Evolutionary conservation across 1,284 basidiomycete species (phyloP).

Genomic region (Heterobasidion annosum): DNA sequence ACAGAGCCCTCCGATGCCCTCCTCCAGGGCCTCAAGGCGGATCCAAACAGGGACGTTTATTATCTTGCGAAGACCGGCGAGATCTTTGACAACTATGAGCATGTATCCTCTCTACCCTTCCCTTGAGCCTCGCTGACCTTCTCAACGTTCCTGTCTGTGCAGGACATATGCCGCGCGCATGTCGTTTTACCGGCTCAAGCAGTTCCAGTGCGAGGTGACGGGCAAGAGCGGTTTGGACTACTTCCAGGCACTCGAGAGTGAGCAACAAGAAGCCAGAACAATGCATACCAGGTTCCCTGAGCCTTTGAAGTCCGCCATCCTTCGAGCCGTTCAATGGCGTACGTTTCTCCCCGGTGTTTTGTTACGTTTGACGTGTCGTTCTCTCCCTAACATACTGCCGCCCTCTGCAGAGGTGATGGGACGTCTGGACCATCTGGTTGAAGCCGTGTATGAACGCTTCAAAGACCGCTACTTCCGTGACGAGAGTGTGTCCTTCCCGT

Average conservation of each 20-base stretch:
- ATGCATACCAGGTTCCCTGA: slow-evolving; percentile 90
- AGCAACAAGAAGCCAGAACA: slow-evolving; percentile 80
- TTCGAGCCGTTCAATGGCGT: slow-evolving; percentile 95
- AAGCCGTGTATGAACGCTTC: slow-evolving; percentile 91
- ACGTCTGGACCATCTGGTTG: slow-evolving; percentile 89
- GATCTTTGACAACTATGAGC: slow-evolving; percentile 94
- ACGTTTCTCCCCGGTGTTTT: slow-evolving; percentile 29
- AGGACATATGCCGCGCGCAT: slow-evolving; percentile 88
- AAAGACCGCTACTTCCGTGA: slow-evolving; percentile 89
- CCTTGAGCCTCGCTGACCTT: slow-evolving; percentile 6
- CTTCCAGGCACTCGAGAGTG: slow-evolving; percentile 89
- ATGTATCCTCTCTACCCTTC: slow-evolving; percentile 24
- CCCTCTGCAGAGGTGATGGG: slow-evolving; percentile 79
- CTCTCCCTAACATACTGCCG: slow-evolving; percentile 10
- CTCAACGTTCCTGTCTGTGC: slow-evolving; percentile 17
- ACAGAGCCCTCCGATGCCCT: slow-evolving; percentile 67
- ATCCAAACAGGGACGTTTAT: slow-evolving; percentile 72
- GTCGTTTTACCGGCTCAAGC: slow-evolving; percentile 88
- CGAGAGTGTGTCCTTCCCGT: slow-evolving; percentile 59
- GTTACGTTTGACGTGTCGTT: slow-evolving; percentile 11
- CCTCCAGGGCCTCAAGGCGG: slow-evolving; percentile 50
- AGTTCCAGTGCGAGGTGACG: slow-evolving; percentile 93
- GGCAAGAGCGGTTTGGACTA: slow-evolving; percentile 91
- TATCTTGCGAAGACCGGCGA: slow-evolving; percentile 90
- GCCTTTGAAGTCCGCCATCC: slow-evolving; percentile 84